Conservation (phyloP, 202 grass and related monocot genomes). For the Brachypodium distachyon region DNA sequence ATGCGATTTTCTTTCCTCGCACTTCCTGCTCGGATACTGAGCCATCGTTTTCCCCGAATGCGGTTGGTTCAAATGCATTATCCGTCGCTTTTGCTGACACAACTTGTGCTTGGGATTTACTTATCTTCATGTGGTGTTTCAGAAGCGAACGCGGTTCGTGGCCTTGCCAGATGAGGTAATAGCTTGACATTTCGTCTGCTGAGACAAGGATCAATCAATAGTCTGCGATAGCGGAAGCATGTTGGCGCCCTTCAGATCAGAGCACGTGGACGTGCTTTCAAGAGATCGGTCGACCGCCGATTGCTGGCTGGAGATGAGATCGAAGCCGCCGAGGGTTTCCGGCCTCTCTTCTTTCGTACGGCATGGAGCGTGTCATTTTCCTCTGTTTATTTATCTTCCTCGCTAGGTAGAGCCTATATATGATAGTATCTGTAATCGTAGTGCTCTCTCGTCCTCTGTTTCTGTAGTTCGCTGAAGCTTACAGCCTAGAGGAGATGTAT, state of each 20-base stretch:
- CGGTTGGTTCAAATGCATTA: background rate
- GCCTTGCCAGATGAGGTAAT: constrained; percentile 73
- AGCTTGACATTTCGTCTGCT: constrained; percentile 20
- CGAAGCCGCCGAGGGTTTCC: constrained; percentile 7
- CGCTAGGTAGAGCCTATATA: background rate
- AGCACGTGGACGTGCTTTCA: background rate
- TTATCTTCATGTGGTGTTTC: constrained; percentile 27
- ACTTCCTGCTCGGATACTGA: background rate
- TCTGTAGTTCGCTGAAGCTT: constrained; percentile 26
- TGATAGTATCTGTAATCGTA: background rate
- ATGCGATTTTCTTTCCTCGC: background rate
- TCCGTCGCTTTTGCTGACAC: background rate
- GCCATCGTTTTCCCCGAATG: constrained; percentile 18
- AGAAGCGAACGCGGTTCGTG: constrained; percentile 82
- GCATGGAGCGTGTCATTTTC: background rate
- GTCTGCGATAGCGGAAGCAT: background rate
- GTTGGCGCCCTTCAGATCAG: background rate
- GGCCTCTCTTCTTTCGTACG: background rate
- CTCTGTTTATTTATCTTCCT: background rate
- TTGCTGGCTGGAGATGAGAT: constrained; percentile 3
- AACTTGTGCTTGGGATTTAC: background rate
- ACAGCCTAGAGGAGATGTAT: constrained; percentile 9
- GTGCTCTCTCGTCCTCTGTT: background rate
- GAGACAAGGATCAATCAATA: background rate
- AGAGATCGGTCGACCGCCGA: background rate